Evolutionary conservation across 306 rosid species (phyloP), one percentile per base, ranked within the genome.

Genomic region (Cucumis sativus): DNA sequence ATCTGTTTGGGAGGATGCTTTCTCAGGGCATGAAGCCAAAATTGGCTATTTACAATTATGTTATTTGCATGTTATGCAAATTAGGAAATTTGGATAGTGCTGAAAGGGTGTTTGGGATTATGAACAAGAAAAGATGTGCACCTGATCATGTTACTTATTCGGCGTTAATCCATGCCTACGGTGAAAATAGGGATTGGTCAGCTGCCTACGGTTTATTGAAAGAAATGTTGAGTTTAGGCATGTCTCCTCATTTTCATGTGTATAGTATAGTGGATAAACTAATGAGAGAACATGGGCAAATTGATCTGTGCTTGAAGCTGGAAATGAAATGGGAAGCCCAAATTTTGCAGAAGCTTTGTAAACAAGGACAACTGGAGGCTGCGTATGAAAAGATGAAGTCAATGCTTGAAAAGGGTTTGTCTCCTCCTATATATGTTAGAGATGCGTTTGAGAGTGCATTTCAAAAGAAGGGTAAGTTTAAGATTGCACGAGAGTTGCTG

Each of bases 31-130:
- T 84, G 78, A 91, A 87, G 77, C 90, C 88, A 14, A 91, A 86
- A 84, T 70, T 91, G 84, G 83, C 57, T 54, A 83, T 87, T 80
- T 88, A 88, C 79, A 91, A 86, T 80, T 75, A 86, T 77, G 49
- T 91, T 79, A 87, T 91, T 77, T 78, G 80, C 55, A 83, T 88
- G 93, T 74, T 88, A 18, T 91, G 96, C 80, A 91, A 87, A 80
- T 21, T 87, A 75, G 91, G 96, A 20, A 84, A 79, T 75, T 79
- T 88, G 78, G 84, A 78, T 61, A 78, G 73, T 78, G 96, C 96
- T 7, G 80, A 74, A 12, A 80, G 78, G 79, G 90, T 91, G 18
- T 88, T 83, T 59, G 85, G 86, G 78, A 82, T 84, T 37, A 91
- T 91, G 96, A 87, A 84, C 79, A 88, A 76, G 84, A 86, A 88